Conservation (phyloP, 2,329 filamentous ascomycete species). For the Apiospora saccharicola region DNA sequence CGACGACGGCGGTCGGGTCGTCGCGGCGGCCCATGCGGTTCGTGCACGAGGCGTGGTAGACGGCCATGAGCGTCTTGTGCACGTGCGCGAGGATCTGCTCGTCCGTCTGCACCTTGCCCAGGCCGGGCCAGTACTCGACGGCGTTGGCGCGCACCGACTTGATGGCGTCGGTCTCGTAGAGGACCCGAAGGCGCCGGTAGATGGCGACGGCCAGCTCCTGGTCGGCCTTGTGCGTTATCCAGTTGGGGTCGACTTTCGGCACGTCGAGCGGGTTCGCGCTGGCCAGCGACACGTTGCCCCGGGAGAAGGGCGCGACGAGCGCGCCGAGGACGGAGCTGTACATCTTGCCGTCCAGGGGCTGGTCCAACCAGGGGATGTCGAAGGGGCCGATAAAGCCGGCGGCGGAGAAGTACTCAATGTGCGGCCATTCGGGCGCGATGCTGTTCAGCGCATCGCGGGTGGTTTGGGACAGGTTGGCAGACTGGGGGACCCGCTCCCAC, state of each 20-base stretch:
- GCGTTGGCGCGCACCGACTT: conserved; percentile 40
- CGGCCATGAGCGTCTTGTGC: conserved; percentile 39
- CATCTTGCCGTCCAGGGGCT: conserved; percentile 42
- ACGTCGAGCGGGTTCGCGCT: conserved; percentile 42
- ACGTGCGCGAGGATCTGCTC: conserved; percentile 49
- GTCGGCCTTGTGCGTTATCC: conserved; percentile 50
- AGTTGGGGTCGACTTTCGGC: conserved; percentile 54
- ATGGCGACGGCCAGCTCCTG: conserved; percentile 50
- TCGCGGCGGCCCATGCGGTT: conserved; percentile 30
- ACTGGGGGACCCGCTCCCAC: conserved; percentile 43
- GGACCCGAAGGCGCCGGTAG: conserved; percentile 49
- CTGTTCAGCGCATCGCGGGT: conserved; percentile 32
- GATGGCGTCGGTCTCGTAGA: conserved; percentile 41
- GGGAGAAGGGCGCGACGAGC: conserved; percentile 50
- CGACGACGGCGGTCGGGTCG: conserved; percentile 32
- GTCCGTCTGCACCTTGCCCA: conserved; percentile 46
- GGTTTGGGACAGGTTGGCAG: conserved; percentile 32
- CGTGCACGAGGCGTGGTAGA: conserved; percentile 36
- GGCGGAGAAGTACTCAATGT: conserved; percentile 44
- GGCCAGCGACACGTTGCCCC: conserved; percentile 52
- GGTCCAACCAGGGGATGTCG: conserved; percentile 27
- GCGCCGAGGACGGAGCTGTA: conserved; percentile 43
- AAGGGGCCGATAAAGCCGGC: conserved; percentile 33
- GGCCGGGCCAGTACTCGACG: conserved; percentile 48
- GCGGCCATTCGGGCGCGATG: conserved; percentile 46